Percentiles rank a stretch among this genome's conserved stretches.
Conservation (phyloP, 257 asterid species). For the Marsdenia floribunda region DNA sequence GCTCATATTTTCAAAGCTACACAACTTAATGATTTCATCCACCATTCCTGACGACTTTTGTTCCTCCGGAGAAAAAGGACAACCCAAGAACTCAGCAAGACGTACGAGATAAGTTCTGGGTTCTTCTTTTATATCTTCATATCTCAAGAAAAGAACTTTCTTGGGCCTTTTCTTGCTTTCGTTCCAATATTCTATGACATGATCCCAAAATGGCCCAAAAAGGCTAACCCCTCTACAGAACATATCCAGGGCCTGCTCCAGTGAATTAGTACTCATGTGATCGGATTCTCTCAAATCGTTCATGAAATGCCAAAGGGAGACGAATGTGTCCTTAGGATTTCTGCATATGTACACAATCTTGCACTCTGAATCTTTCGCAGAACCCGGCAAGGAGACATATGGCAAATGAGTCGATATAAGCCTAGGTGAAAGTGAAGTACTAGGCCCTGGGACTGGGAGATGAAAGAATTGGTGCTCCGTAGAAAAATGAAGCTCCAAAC, state of each 20-base stretch:
- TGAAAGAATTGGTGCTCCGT: background rate
- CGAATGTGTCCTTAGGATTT: conserved; percentile 16
- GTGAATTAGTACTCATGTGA: background rate
- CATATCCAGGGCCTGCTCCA: background rate
- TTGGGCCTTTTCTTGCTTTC: conserved; percentile 7
- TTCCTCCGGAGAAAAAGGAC: conserved; percentile 9
- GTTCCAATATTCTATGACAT: conserved; percentile 13
- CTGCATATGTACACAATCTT: conserved; percentile 9
- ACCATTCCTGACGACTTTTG: background rate
- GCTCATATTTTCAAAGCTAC: conserved; percentile 19
- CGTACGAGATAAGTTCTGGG: background rate
- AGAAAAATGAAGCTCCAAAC: conserved; percentile 6
- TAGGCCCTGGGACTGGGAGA: background rate
- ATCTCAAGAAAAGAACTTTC: conserved; percentile 6
- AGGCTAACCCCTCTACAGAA: background rate
- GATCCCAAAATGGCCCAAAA: conserved; percentile 18
- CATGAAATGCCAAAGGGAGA: conserved; percentile 18
- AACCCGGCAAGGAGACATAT: background rate
- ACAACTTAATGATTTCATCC: conserved; percentile 4
- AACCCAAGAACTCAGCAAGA: conserved; percentile 9
- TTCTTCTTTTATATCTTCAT: conserved; percentile 9
- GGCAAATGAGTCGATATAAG: conserved; percentile 21
- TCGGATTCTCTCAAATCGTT: background rate
- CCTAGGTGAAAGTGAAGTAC: background rate
- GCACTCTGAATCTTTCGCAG: background rate